These are phyloP conservation scores for Sclerotiophoma versabilis DNA, from an alignment of 2,329 filamentous ascomycete genomes.

Conservation along the genomic window DNA sequence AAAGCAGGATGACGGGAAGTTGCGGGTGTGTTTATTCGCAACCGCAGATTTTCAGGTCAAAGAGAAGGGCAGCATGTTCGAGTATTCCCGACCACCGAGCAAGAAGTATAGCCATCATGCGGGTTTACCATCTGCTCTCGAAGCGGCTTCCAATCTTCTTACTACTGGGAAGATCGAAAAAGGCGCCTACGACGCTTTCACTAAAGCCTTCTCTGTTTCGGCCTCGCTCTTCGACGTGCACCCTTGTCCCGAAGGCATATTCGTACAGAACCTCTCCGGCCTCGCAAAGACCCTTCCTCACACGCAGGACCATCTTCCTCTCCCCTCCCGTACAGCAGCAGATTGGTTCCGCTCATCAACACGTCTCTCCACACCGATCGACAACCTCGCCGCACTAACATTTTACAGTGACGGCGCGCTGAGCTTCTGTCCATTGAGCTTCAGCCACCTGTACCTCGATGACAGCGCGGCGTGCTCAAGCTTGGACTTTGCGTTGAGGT, in stretches of 20 bases:
- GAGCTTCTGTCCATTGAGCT: conserved; percentile 55
- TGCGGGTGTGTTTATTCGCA: conserved; percentile 53
- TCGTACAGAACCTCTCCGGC: conserved; percentile 55
- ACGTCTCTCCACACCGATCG: conserved; percentile 26
- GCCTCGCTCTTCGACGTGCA: conserved; percentile 47
- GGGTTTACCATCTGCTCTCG: conserved; percentile 13
- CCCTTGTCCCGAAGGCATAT: conserved; percentile 51
- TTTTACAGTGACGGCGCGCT: conserved; percentile 57
- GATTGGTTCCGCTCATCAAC: conserved; percentile 52
- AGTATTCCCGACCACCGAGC: conserved; percentile 50
- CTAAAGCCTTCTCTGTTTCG: conserved; percentile 40
- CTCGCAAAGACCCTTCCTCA: conserved; percentile 44
- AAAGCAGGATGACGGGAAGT: conserved; percentile 43
- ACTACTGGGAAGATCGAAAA: conserved; percentile 22
- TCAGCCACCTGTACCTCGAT: conserved; percentile 54
- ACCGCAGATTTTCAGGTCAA: conserved; percentile 57
- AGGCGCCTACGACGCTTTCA: conserved; percentile 29
- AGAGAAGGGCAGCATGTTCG: conserved; percentile 47
- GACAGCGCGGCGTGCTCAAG: conserved; percentile 56
- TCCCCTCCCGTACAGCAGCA: conserved; percentile 44
- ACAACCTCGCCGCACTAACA: conserved; percentile 50
- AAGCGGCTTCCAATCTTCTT: conserved; percentile 2
- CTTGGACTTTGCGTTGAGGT: conserved; percentile 60
- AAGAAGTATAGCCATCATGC: conserved; percentile 37
- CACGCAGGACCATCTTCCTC: conserved; percentile 49